These are phyloP conservation scores for Crotalaria pallida DNA, from an alignment of 306 rosid genomes.

Conservation along the genomic window DNA sequence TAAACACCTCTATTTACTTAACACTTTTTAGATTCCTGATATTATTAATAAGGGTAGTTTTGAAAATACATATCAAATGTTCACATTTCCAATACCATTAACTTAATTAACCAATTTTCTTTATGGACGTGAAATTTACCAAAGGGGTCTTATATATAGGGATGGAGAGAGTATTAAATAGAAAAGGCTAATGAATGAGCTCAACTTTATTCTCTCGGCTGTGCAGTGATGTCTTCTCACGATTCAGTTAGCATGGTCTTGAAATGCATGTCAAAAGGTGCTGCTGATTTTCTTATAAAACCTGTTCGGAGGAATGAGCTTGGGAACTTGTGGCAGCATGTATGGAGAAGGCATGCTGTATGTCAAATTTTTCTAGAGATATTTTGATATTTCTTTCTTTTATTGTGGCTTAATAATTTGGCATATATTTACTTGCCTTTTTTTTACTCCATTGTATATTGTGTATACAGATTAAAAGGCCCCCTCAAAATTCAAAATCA, in stretches of 20 bases:
- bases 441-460: background rate
- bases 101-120: too few relatives aligned
- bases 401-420: background rate
- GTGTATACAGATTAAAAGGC: conserved; percentile 24
- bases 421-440: background rate
- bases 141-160: too few relatives aligned
- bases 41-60: too few relatives aligned
- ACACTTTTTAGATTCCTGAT: too few relatives aligned
- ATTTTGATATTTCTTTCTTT: background rate
- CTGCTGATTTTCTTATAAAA: conserved; percentile 73
- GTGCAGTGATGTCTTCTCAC: conserved; percentile 77
- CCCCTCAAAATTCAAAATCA: conserved; percentile 22
- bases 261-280: conserved; percentile 73
- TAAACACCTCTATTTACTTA: too few relatives aligned
- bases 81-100: too few relatives aligned
- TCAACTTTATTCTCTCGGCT: conserved; percentile 14
- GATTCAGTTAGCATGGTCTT: conserved; percentile 55
- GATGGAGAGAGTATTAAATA: too few relatives aligned
- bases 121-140: too few relatives aligned
- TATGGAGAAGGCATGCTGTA: conserved; percentile 75
- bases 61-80: too few relatives aligned
- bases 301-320: conserved; percentile 76
- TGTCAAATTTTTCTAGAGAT: conserved; percentile 20
- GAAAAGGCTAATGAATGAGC: conserved; percentile 11
- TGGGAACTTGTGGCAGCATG: conserved; percentile 75